Base-by-base conservation (phyloP, 2,329 filamentous ascomycete genomes). In the Fusarium sp. region DNA sequence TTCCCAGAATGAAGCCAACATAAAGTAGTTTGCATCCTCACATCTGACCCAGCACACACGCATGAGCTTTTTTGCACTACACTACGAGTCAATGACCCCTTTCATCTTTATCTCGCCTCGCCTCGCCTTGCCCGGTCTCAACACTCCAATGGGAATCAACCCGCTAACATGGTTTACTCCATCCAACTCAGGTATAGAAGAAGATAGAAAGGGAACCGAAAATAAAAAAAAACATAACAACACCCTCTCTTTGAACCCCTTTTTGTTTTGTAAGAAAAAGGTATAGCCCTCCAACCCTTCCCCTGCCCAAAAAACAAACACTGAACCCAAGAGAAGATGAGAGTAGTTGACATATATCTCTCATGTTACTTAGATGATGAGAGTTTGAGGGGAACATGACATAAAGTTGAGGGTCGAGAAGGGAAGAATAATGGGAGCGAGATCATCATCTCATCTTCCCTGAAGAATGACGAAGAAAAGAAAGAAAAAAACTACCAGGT, bases 161-260 rank as follows among this genome's bases (percentile, higher is more conserved):
- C 72, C 68, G 39, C 64, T 62, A 46, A 65, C 64, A 70, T 72
- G 53, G 62, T 62, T 68, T 71, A 68, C 68, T 76, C 70, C 76
- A 77, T 75, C 76, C 76, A 79, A 78, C 74, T 72, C 64, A 75
- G 71, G 71, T 75, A 78, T 77, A 77, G 65, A 78, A 71, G 75
- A 77, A 65, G 65, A 41, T 58, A 47, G 42, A 57, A 59, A 71
- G 45, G 71, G 31, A 53, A 62, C 66, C 36, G 56, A 35, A 39
- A 18, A 38, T 27, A 44, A 50, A 62, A 29, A 52, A 59, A 71
- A 61, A 57, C 49, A 56, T 33, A 42, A 71, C 42, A 59, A 71
- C 47, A 66, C 63, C 47, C 54, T 71, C 56, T 66, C 50, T 61
- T 74, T 47, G 45, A 69, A 54, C 65, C 42, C 65, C 70, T 62